Evolutionary conservation across 352 stramenopile species (phyloP).

Genomic region (Phytophthora pseudosyringae): DNA sequence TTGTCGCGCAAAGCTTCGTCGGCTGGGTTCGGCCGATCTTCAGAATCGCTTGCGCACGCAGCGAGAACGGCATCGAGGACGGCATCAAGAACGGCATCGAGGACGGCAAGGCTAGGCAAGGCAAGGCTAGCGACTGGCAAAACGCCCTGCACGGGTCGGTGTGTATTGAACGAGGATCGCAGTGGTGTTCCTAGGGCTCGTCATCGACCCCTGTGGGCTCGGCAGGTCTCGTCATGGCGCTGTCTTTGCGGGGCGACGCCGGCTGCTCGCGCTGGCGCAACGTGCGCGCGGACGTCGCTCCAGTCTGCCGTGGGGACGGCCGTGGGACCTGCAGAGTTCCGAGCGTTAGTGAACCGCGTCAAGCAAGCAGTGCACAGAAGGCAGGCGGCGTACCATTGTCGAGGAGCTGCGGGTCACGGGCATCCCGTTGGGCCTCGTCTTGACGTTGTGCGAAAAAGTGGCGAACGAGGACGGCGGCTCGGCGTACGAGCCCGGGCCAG

Average conservation of each 20-base stretch:
- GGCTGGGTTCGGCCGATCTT: conserved; percentile 4
- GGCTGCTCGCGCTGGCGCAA: conserved; percentile 13
- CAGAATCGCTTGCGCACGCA: conserved; percentile 8
- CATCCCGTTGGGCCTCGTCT: conserved; percentile 35
- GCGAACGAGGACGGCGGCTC: conserved; percentile 75
- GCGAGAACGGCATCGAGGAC: background rate
- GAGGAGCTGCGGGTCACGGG: conserved; percentile 7
- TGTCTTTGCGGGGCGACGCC: conserved; percentile 13
- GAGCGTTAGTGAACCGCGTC: conserved; percentile 18
- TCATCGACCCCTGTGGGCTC: conserved; percentile 21
- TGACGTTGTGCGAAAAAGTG: conserved; percentile 79
- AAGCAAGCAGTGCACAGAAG: conserved; percentile 1
- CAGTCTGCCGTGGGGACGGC: conserved; percentile 33
- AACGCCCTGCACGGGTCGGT: background rate
- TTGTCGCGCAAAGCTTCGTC: too few relatives aligned
- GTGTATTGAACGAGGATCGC: background rate
- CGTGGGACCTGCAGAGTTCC: conserved; percentile 21
- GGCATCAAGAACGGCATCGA: background rate
- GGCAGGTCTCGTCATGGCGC: conserved; percentile 24
- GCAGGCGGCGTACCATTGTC: conserved; percentile 27
- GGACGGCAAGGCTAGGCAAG: background rate
- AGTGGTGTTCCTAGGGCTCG: conserved; percentile 12
- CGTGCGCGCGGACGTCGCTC: conserved; percentile 12
- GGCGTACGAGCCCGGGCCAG: conserved; percentile 73
- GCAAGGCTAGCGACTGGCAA: conserved; percentile 16